Evolutionary conservation across 2,329 filamentous ascomycete species (phyloP).

Genomic region (Neonectria magnoliae): DNA sequence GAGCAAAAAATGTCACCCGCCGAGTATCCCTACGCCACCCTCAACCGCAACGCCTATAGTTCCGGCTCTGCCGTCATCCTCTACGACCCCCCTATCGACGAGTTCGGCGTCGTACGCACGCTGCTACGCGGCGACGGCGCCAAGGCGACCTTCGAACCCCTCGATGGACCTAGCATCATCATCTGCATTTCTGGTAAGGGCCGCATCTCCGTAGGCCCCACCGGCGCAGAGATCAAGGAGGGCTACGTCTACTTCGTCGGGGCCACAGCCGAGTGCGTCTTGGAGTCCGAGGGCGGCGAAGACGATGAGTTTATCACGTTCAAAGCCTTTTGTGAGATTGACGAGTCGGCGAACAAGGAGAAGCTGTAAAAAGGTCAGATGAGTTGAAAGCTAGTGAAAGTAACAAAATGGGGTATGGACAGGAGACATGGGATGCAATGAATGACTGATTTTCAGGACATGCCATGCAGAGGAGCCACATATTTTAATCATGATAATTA

Average conservation of each 20-base stretch:
- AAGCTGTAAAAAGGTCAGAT: conserved; percentile 27
- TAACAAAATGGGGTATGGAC: conserved; percentile 2
- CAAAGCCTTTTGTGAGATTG: conserved; percentile 92
- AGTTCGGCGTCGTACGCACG: conserved; percentile 90
- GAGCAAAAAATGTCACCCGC: conserved; percentile 91
- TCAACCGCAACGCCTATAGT: conserved; percentile 85
- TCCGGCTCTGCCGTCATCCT: conserved; percentile 77
- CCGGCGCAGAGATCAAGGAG: conserved; percentile 76
- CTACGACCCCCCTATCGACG: conserved; percentile 96
- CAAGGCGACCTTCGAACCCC: conserved; percentile 87
- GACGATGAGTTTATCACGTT: conserved; percentile 85
- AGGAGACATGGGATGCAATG: conserved; percentile 5
- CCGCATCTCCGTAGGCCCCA: conserved; percentile 85
- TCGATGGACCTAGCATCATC: conserved; percentile 90
- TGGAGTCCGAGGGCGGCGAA: conserved; percentile 72
- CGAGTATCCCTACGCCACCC: conserved; percentile 85
- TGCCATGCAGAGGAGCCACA: conserved; percentile 8
- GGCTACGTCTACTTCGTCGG: conserved; percentile 88
- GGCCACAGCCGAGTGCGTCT: conserved; percentile 82
- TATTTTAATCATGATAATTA: conserved; percentile 19
- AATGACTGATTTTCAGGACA: conserved; percentile 12
- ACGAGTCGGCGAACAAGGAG: conserved; percentile 51
- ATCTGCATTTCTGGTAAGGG: conserved; percentile 89
- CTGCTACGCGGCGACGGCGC: conserved; percentile 75
- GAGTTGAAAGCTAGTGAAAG: neutral